These are phyloP conservation scores for Mucor lusitanicus DNA, from an alignment of 371 early-diverging fungal genomes.

Conservation along the genomic window DNA sequence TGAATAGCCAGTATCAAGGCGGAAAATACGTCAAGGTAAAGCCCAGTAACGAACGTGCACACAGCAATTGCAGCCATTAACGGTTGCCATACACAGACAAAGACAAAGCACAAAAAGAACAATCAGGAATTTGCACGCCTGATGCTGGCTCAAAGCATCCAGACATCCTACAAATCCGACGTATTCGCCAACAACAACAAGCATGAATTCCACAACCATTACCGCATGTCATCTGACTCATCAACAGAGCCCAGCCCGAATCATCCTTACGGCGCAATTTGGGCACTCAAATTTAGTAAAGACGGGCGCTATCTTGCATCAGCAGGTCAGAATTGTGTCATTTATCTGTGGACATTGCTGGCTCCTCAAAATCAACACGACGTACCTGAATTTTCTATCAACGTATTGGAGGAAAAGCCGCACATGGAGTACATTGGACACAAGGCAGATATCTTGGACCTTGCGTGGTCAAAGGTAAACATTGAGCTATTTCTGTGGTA, in stretches of 20 bases:
- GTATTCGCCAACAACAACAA: background rate
- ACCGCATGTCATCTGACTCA: constrained; percentile 5
- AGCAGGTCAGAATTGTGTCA: constrained; percentile 74
- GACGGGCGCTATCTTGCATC: constrained; percentile 79
- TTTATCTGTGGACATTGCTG: constrained; percentile 65
- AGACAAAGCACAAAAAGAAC: constrained; percentile 26
- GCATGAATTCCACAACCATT: background rate
- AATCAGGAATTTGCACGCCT: constrained; percentile 30
- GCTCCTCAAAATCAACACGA: background rate
- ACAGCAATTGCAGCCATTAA: background rate
- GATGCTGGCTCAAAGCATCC: constrained; percentile 36
- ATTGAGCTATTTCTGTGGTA: background rate
- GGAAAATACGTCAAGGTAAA: constrained; percentile 10
- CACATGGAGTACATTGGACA: constrained; percentile 73
- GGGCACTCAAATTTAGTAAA: constrained; percentile 68
- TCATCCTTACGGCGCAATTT: constrained; percentile 36
- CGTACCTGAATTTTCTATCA: constrained; percentile 7
- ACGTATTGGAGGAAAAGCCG: constrained; percentile 66
- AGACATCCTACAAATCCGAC: constrained; percentile 4
- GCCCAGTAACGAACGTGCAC: background rate
- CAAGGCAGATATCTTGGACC: constrained; percentile 68
- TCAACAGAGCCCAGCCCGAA: constrained; percentile 8
- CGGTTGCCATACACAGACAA: background rate
- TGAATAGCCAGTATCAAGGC: background rate
- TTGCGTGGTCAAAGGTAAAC: constrained; percentile 78